Percentiles rank a stretch among this genome's conserved stretches.
Evolutionary conservation across 371 early-diverging fungal genomes (phyloP).

Genomic region (Rhizopus sp.): DNA sequence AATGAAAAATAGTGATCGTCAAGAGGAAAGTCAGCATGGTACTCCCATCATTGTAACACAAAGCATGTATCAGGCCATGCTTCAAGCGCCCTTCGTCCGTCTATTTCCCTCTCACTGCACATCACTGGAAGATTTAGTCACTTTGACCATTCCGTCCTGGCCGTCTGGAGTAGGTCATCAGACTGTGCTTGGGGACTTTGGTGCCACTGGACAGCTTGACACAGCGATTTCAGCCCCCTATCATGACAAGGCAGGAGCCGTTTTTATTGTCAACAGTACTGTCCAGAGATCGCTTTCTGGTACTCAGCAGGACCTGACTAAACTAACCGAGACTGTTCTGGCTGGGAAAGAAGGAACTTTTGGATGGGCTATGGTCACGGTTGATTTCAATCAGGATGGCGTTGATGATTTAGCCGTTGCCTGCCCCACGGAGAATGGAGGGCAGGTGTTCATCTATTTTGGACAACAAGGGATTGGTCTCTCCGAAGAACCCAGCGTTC

Average conservation of each 20-base stretch:
- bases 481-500: conserved; percentile 36
- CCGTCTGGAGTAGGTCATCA: conserved; percentile 71
- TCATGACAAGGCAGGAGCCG: conserved; percentile 60
- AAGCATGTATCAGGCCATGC: not conserved
- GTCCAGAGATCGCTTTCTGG: conserved; percentile 1
- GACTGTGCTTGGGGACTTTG: conserved; percentile 69
- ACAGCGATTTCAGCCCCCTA: conserved; percentile 78
- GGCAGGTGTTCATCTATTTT: conserved; percentile 70
- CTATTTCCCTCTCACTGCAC: conserved; percentile 5
- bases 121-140: conserved; percentile 16
- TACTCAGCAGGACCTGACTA: conserved; percentile 12
- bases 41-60: not conserved
- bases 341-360: conserved; percentile 62
- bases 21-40: not conserved
- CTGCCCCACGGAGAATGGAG: conserved; percentile 56
- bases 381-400: conserved; percentile 86
- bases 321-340: conserved; percentile 28
- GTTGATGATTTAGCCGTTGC: conserved; percentile 85
- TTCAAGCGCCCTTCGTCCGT: not conserved
- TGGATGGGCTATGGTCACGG: conserved; percentile 71
- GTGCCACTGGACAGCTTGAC: conserved; percentile 59
- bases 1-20: conserved; percentile 3
- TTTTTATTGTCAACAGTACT: conserved; percentile 50
- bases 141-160: conserved; percentile 46
- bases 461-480: conserved; percentile 58